Base-by-base conservation (phyloP, 2,329 filamentous ascomycete genomes). In the Calonectria multiphialidica region DNA sequence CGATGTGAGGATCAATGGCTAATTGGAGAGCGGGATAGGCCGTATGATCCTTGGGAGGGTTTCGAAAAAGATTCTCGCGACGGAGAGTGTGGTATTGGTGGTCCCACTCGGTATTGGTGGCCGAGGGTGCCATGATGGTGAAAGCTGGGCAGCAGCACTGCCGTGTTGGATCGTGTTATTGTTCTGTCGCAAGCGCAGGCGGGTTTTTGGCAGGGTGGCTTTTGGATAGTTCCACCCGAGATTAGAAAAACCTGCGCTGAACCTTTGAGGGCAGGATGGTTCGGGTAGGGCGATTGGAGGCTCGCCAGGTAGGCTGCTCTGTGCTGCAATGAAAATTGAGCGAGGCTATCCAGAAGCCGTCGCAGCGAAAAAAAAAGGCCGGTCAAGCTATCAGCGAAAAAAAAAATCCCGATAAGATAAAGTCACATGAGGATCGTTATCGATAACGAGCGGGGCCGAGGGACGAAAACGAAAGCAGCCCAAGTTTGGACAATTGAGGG, bases 1-100 rank as follows among this genome's bases (percentile, higher is more conserved):
- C 93, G 79, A 98, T 93, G 84, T 99, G 97, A 62, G 97, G 97
- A 76, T 94, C 90, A 72, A 98, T 92, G n/a, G 96, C 94, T 73
- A 90, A 90, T 79, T 96, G 93, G 59, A 99, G 91, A 25, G 94
- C 90, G 16, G 97, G 97, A 81, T 98, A 98, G 71, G 96, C 95
- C 12, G 94, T 94, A 78, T 91, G 93, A 82, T 98, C 96, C 80
- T 91, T 93, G 0, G 97, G 96, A 21, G 97, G 96, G 77, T 97
- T 93, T 80, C 91, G 90, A 84, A 99, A 99, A 25, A 99, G 93
- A 65, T 94, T 90, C 81, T 99, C 95, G 80, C 96, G 93, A 72
- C 95, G 92, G 72, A 96, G 86, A 5, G 95, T 97, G 83, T 98
- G 90, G 86, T 94, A 98, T 79, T 95, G 90, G 83, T 94, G 92